A percentile compares a stretch with the other conserved stretches of the same genome.
phyloP scores from a whole-genome alignment of 192 early-diverging fungal species.

The Powellomyces hirtus region DNA sequence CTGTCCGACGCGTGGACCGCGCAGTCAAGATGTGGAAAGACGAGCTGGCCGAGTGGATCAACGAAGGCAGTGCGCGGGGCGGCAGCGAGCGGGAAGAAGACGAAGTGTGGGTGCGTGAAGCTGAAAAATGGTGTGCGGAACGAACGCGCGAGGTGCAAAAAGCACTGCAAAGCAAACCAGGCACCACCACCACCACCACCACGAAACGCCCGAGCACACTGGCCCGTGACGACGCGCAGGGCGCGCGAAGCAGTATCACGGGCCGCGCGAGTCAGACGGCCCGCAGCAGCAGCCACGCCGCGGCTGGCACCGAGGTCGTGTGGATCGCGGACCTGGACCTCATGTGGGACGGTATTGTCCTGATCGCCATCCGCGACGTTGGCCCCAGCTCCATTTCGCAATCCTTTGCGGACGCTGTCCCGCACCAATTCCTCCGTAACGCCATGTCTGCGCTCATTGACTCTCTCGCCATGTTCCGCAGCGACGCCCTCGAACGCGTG shows the following conservation, averaged over 20 bases:
- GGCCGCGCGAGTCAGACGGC: not conserved
- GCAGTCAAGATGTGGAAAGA: constrained; percentile 13
- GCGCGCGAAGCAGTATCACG: not conserved
- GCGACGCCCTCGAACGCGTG: not conserved
- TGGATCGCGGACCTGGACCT: constrained; percentile 7
- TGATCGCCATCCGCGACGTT: not conserved
- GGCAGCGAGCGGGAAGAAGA: not conserved
- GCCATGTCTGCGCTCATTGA: constrained; percentile 1
- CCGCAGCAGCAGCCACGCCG: not conserved
- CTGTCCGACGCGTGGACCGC: constrained; percentile 4
- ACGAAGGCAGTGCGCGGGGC: not conserved
- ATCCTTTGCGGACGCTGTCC: not conserved
- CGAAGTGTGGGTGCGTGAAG: not conserved
- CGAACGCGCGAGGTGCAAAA: not conserved
- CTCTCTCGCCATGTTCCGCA: not conserved
- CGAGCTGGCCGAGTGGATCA: constrained; percentile 4
- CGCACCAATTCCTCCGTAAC: constrained; percentile 14
- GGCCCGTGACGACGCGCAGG: no score
- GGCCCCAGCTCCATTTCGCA: not conserved
- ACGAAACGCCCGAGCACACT: no score
- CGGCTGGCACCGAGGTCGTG: not conserved
- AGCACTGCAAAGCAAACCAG: not conserved
- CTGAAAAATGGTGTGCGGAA: constrained; percentile 12
- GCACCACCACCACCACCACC: not conserved
- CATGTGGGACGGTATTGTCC: constrained; percentile 11